Evolutionary conservation across 225 moss, liverwort and hornwort genomes (phyloP).

Genomic region (Anthoceros angustus): DNA sequence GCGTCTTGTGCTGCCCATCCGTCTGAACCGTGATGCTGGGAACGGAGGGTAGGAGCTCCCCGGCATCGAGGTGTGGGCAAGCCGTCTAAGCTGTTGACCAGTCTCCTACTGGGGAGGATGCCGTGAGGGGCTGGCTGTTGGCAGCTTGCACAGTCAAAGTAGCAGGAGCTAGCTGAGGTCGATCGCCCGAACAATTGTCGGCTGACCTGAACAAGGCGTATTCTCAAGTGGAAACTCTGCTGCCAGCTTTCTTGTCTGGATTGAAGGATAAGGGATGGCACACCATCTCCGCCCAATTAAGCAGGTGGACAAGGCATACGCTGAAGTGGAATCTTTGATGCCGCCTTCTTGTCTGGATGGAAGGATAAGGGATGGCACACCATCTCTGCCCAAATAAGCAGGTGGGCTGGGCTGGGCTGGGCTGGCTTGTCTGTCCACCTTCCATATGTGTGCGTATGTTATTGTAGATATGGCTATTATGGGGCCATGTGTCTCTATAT

Average conservation of each 20-base stretch:
- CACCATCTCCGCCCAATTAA: too few species aligned
- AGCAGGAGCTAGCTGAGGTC: constrained; percentile 3
- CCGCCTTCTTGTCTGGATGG: too few species aligned
- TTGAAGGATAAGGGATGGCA: constrained; percentile 79
- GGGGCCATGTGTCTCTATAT: too few species aligned
- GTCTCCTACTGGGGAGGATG: constrained; percentile 90
- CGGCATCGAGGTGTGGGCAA: constrained; percentile 33
- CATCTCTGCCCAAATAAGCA: too few species aligned
- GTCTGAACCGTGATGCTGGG: constrained; percentile 58
- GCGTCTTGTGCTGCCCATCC: constrained; percentile 57
- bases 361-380: too few species aligned
- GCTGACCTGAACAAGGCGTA: constrained; percentile 61
- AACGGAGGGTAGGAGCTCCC: constrained; percentile 58
- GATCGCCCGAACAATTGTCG: not conserved
- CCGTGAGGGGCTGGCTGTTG: constrained; percentile 72
- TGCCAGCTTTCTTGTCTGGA: constrained; percentile 60
- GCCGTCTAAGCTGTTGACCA: constrained; percentile 62
- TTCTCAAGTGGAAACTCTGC: constrained; percentile 48
- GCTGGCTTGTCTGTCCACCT: too few species aligned
- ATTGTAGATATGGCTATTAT: too few species aligned
- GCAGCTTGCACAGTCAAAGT: constrained; percentile 66
- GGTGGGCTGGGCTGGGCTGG: too few species aligned
- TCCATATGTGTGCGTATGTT: too few species aligned
- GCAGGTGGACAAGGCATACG: too few species aligned
- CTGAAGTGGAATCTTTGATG: too few species aligned